Percentiles rank a stretch among this genome's conserved stretches.
These are phyloP conservation scores for Dictyostelium gargantuum DNA, from an alignment of 208 protist species.

Conservation along the genomic window DNA sequence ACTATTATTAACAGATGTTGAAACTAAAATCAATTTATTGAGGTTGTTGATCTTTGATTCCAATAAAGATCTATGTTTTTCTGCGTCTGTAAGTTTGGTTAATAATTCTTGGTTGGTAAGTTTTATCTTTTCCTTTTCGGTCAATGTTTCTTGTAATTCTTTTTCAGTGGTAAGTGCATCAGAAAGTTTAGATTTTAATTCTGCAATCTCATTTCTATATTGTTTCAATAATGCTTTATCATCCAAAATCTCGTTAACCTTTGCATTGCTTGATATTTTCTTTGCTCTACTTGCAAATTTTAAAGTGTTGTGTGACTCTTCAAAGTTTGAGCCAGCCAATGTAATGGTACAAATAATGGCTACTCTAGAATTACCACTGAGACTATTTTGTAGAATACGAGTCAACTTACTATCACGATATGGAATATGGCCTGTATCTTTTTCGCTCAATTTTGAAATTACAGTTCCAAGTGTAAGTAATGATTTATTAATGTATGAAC, in stretches of 20 bases:
- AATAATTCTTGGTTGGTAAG: background rate
- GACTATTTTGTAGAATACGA: constrained; percentile 85
- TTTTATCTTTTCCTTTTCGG: constrained; percentile 6
- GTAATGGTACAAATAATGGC: constrained; percentile 53
- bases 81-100: background rate
- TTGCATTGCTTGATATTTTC: constrained; percentile 24
- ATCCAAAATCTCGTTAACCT: constrained; percentile 41
- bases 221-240: constrained; percentile 36
- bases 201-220: constrained; percentile 60
- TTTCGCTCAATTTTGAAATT: constrained; percentile 81
- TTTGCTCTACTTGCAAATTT: constrained; percentile 61
- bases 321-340: constrained; percentile 4
- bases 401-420: constrained; percentile 85
- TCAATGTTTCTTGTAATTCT: background rate
- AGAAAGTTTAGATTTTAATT: constrained; percentile 45
- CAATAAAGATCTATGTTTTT: background rate
- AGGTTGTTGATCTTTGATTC: constrained; percentile 63
- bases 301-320: constrained; percentile 48
- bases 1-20: background rate
- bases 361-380: constrained; percentile 73
- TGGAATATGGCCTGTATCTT: constrained; percentile 81
- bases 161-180: background rate
- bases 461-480: constrained; percentile 86
- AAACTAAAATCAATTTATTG: constrained; percentile 55
- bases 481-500: constrained; percentile 86